Evolutionary conservation across 2,329 filamentous ascomycete genomes (phyloP).

Genomic region (Ophiostoma quercus): DNA sequence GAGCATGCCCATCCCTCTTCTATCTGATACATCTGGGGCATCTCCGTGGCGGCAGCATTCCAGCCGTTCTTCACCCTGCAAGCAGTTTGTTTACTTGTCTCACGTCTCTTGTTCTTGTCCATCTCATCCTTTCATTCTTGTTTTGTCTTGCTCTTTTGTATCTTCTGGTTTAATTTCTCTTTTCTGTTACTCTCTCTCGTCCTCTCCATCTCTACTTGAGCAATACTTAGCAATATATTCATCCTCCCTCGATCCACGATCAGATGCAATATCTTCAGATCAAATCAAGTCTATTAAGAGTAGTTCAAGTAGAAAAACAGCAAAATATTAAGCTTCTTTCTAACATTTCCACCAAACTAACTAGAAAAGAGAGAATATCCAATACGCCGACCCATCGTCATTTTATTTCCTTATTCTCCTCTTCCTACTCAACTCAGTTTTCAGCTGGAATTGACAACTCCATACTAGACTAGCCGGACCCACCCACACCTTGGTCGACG

Average conservation of each 20-base stretch:
- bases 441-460: slow-evolving; percentile 5
- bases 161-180: too few species aligned
- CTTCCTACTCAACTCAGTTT: not conserved
- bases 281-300: not conserved
- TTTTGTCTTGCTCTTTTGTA: too few species aligned
- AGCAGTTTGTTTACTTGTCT: not conserved
- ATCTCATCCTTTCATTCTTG: too few species aligned
- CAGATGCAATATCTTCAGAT: not conserved
- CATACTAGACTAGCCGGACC: not conserved
- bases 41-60: not conserved
- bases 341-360: not conserved
- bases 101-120: too few species aligned
- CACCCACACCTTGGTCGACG: not conserved
- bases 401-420: not conserved
- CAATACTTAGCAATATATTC: too few species aligned
- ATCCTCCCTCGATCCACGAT: not conserved
- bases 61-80: not conserved
- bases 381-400: not conserved
- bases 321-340: slow-evolving; percentile 4
- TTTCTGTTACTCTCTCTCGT: not conserved
- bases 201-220: not conserved
- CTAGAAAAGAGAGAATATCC: too few species aligned
- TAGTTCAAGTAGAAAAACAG: not conserved
- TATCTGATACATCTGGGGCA: not conserved
- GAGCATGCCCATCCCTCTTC: not conserved